Conservation (phyloP, 768 basidiomycete species). For the Termitomyces eurrhizus region DNA sequence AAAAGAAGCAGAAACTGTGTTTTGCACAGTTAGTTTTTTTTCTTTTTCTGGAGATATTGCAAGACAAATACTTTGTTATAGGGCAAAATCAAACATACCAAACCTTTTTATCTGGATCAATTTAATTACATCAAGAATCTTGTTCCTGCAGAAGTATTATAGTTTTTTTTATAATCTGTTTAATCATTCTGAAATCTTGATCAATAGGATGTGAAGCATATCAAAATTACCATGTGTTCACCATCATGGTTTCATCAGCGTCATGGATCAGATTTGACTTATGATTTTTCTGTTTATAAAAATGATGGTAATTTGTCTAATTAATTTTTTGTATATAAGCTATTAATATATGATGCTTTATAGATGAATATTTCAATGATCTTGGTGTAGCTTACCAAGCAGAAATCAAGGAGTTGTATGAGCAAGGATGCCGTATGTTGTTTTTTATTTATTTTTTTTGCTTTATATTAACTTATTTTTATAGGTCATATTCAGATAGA, state of each 20-base stretch:
- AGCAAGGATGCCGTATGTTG: slow-evolving; percentile 43
- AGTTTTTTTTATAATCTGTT: background rate
- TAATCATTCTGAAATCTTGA: slow-evolving; percentile 7
- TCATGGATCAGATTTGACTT: slow-evolving; percentile 55
- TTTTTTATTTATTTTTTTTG: too few relatives aligned
- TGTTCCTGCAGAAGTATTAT: slow-evolving; percentile 48
- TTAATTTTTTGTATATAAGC: background rate
- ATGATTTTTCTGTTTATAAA: slow-evolving; percentile 54
- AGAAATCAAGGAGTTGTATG: slow-evolving; percentile 45
- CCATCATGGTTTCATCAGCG: slow-evolving; percentile 72
- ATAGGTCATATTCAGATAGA: slow-evolving; percentile 51
- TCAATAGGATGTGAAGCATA: slow-evolving; percentile 49
- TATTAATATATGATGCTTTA: background rate
- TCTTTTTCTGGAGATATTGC: slow-evolving; percentile 1
- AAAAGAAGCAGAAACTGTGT: slow-evolving; percentile 33
- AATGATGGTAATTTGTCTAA: slow-evolving; percentile 42
- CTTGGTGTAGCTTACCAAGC: slow-evolving; percentile 43
- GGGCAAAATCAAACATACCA: slow-evolving; percentile 60
- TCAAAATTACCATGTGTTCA: slow-evolving; percentile 71
- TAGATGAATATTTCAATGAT: slow-evolving; percentile 51
- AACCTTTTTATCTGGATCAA: slow-evolving; percentile 59
- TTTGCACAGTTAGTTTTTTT: slow-evolving; percentile 36
- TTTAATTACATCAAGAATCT: slow-evolving; percentile 58
- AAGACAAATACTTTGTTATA: slow-evolving; percentile 23
- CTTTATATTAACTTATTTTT: background rate